A percentile compares a stretch with the other conserved stretches of the same genome.
These are phyloP conservation scores for Diaporthe amygdali DNA, from an alignment of 2,329 filamentous ascomycete species.

Conservation along the genomic window DNA sequence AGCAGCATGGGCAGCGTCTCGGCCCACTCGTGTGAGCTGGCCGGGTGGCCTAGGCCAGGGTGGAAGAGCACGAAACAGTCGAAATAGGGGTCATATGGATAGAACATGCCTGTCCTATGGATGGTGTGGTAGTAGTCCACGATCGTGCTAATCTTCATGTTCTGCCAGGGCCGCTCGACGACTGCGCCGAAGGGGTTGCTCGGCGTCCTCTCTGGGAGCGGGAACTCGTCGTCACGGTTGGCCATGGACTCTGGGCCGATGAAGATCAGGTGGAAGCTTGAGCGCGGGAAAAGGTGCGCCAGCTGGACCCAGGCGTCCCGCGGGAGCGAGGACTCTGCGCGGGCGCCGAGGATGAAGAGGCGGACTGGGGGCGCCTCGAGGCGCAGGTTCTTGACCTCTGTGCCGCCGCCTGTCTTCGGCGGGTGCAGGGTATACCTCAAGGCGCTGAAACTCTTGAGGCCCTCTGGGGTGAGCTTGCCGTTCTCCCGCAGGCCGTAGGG, in stretches of 20 bases:
- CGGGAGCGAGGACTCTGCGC: slow-evolving; percentile 95
- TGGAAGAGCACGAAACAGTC: slow-evolving; percentile 98
- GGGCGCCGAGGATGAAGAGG: slow-evolving; percentile 90
- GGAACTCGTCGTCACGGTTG: slow-evolving; percentile 92
- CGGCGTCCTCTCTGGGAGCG: slow-evolving; percentile 83
- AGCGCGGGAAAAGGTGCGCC: slow-evolving; percentile 90
- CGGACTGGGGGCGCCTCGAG: slow-evolving; percentile 87
- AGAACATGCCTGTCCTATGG: slow-evolving; percentile 88
- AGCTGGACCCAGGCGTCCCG: slow-evolving; percentile 94
- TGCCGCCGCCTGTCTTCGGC: slow-evolving; percentile 76
- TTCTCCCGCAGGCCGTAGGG: slow-evolving; percentile 82
- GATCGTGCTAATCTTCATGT: slow-evolving; percentile 96
- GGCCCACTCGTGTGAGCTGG: slow-evolving; percentile 91
- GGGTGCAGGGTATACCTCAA: slow-evolving; percentile 94
- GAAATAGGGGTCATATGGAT: slow-evolving; percentile 97
- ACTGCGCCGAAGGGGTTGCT: slow-evolving; percentile 93
- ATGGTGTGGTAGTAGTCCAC: slow-evolving; percentile 98
- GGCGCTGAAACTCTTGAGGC: slow-evolving; percentile 90
- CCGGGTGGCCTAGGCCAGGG: slow-evolving; percentile 92
- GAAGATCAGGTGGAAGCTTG: slow-evolving; percentile 90
- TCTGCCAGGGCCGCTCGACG: slow-evolving; percentile 84
- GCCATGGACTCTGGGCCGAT: slow-evolving; percentile 96
- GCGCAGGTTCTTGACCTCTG: slow-evolving; percentile 77
- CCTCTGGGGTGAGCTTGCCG: slow-evolving; percentile 82
- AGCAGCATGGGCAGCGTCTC: slow-evolving; percentile 87